Evolutionary conservation across 179 eudicot species (phyloP).

Genomic region (Gypsophila paniculata): DNA sequence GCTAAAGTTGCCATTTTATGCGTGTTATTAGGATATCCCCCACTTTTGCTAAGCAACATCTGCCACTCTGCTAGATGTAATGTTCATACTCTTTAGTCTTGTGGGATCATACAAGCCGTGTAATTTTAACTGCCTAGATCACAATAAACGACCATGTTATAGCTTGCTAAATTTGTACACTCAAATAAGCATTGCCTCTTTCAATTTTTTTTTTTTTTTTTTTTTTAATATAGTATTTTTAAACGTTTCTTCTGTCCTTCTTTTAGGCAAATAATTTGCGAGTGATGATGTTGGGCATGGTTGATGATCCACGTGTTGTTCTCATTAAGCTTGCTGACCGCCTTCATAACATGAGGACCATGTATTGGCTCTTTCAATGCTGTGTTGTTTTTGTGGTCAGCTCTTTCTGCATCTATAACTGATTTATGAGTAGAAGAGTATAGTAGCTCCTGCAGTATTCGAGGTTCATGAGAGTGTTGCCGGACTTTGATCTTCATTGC

Average conservation of each 20-base stretch:
- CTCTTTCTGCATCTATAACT: neutral
- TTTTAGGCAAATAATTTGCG: constrained; percentile 79
- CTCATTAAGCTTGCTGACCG: constrained; percentile 99
- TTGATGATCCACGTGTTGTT: constrained; percentile 97
- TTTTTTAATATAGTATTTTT: neutral
- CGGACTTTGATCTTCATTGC: neutral
- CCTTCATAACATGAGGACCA: constrained; percentile 98
- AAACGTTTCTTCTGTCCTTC: constrained; percentile 13
- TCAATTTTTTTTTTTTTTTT: neutral
- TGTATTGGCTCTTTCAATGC: constrained; percentile 42
- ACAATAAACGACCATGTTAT: neutral
- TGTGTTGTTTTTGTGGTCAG: neutral
- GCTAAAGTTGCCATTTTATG: neutral
- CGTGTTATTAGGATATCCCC: neutral
- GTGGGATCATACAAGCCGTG: neutral
- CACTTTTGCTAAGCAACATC: constrained; percentile 1
- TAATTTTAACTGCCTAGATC: neutral
- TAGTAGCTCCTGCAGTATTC: neutral
- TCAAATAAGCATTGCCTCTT: neutral
- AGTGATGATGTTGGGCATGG: constrained; percentile 96
- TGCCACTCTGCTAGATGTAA: neutral
- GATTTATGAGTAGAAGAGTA: neutral
- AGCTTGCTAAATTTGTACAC: neutral
- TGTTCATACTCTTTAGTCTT: neutral
- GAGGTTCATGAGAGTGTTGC: neutral